These are phyloP conservation scores for Fragaria nilgerrensis DNA, from an alignment of 306 rosid genomes.

Conservation along the genomic window DNA sequence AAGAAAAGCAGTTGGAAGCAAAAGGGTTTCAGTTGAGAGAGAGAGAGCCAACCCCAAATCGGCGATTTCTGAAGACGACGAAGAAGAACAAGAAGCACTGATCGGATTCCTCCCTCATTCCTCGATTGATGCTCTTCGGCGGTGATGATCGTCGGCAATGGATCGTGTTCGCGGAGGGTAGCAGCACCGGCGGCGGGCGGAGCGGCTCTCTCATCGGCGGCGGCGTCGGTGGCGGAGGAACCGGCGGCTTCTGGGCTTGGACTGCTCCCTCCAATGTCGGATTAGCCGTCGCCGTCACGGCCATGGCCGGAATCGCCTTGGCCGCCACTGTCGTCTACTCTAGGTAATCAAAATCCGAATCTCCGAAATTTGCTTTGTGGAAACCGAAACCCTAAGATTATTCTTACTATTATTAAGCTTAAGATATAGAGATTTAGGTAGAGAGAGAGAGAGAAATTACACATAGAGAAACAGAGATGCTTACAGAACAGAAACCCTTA, in stretches of 20 bases:
- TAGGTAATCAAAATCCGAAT: conserved; percentile 18
- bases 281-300: conserved; percentile 35
- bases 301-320: conserved; percentile 39
- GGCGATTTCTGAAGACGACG: not conserved
- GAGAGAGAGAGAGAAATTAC: not conserved
- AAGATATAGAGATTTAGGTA: not conserved
- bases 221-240: conserved; percentile 22
- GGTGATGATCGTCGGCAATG: conserved; percentile 24
- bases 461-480: conserved; percentile 9
- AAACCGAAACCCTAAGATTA: conserved; percentile 7
- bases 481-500: conserved; percentile 27
- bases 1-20: conserved; percentile 12
- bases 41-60: not conserved
- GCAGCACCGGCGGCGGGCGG: conserved; percentile 10
- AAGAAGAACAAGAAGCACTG: not conserved
- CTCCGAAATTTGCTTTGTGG: not conserved
- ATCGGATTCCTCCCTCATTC: conserved; percentile 10
- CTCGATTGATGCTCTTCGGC: conserved; percentile 12
- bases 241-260: conserved; percentile 29
- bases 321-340: conserved; percentile 39
- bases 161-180: conserved; percentile 32
- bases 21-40: not conserved
- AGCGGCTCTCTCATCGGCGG: conserved; percentile 15
- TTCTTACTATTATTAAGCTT: not conserved
- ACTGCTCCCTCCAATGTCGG: conserved; percentile 33